Evolutionary conservation across 139 green algal genomes (phyloP), one percentile per base, ranked within the genome.

Genomic region (Coelastrella sp.): DNA sequence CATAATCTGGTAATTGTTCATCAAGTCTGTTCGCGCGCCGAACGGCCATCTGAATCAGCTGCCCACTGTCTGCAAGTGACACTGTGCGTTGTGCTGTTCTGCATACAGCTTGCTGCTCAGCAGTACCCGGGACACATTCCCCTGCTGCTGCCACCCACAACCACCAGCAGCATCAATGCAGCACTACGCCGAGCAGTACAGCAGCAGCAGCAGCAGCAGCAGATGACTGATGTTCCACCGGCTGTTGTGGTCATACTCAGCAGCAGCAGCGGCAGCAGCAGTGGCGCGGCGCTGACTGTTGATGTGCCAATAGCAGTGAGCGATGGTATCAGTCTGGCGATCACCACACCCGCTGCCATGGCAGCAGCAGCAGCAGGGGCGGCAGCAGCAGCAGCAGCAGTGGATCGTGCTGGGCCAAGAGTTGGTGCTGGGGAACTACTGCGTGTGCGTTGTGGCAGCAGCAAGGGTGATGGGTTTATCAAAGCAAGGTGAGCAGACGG

Each of bases 351-450:
- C 65, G 82, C 82, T 20, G 65, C 82, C 17, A 7, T 87, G n/a
- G 5, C 4, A 13, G 65, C 82, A 78, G 82, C 82, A 65, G 64
- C 82, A 78, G 65, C 82, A 66, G 64, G 0, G 20, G 80, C 60
- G 16, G 61, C 82, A 86, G 80, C 80, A 86, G 80, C 58, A 61
- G n/a, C n/a, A n/a, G n/a, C n/a, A n/a, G 79, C 64, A 23, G 79
- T n/a, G n/a, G n/a, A n/a, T n/a, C n/a, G n/a, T n/a, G n/a, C n/a
- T 8, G 60, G 61, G 3, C 80, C 80, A 20, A 5, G 59, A 8
- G 3, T 74, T 0, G 4, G 17, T 19, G 58, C 4, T 74, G 59
- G 5, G 11, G 61, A 76, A 10, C 80, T 86, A 60, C 16, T 86
- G 80, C 5, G 10, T 4, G 80, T 86, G 59, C 5, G 58, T 8